Conservation (phyloP, 2,329 filamentous ascomycete genomes). For the Hymenoscyphus salicellus region DNA sequence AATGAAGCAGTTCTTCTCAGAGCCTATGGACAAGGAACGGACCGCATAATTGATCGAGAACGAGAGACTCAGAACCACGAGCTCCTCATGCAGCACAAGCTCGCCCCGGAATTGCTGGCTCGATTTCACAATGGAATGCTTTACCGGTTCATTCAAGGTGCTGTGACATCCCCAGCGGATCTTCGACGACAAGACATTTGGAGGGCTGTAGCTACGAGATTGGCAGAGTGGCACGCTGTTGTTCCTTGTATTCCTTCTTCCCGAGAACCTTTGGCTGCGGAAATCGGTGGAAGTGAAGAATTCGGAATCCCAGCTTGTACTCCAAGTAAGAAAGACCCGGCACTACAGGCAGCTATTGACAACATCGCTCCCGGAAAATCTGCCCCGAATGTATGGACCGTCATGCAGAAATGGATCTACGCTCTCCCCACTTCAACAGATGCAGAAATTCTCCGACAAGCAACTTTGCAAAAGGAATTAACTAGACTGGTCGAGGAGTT, state of each 20-base stretch:
- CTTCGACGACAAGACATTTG: slow-evolving; percentile 73
- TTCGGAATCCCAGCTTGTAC: slow-evolving; percentile 30
- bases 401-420: slow-evolving; percentile 92
- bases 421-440: slow-evolving; percentile 74
- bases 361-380: slow-evolving; percentile 63
- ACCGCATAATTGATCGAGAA: slow-evolving; percentile 92
- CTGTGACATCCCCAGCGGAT: slow-evolving; percentile 75
- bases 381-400: slow-evolving; percentile 87
- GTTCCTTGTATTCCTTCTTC: slow-evolving; percentile 54
- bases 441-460: slow-evolving; percentile 64
- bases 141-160: slow-evolving; percentile 84
- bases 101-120: slow-evolving; percentile 83
- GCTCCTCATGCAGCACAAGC: slow-evolving; percentile 74
- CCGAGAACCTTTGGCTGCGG: slow-evolving; percentile 28
- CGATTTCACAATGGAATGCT: slow-evolving; percentile 95
- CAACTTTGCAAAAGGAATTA: slow-evolving; percentile 70
- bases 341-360: slow-evolving; percentile 45
- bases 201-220: slow-evolving; percentile 74
- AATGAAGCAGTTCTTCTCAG: slow-evolving; percentile 82
- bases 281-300: slow-evolving; percentile 40
- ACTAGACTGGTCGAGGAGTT: slow-evolving; percentile 66
- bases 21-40: slow-evolving; percentile 91
- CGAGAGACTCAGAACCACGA: slow-evolving; percentile 78
- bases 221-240: slow-evolving; percentile 90
- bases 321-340: slow-evolving; percentile 36